Conservation (phyloP, 177 flowering plant genomes). For the Vitis hybrid region DNA sequence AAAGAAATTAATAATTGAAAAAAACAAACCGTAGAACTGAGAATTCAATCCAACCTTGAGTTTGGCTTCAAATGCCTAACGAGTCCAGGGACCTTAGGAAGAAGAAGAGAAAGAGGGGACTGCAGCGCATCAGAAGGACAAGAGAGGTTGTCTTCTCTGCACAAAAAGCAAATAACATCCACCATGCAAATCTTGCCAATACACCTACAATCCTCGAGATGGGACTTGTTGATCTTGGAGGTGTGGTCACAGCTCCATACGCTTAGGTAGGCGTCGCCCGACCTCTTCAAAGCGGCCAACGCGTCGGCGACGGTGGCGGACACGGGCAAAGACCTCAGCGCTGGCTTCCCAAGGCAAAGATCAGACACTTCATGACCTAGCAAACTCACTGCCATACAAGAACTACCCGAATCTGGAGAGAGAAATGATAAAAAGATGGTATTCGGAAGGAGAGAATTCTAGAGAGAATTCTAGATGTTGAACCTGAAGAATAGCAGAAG, state of each 20-base stretch:
- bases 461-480: neutral
- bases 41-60: conserved; percentile 36
- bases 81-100: conserved; percentile 23
- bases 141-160: conserved; percentile 35
- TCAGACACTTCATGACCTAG: conserved; percentile 43
- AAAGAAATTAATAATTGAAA: neutral
- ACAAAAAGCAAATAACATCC: conserved; percentile 46
- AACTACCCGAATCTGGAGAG: neutral
- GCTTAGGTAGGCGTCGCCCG: conserved; percentile 35
- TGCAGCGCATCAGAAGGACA: conserved; percentile 36
- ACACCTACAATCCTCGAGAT: conserved; percentile 27
- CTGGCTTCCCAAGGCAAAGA: conserved; percentile 59
- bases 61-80: conserved; percentile 45
- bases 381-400: conserved; percentile 53
- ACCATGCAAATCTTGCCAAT: conserved; percentile 50
- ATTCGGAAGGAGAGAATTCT: neutral
- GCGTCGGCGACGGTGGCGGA: conserved; percentile 49
- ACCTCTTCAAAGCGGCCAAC: conserved; percentile 29
- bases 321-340: conserved; percentile 38
- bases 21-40: neutral
- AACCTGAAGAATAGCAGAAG: neutral
- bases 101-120: conserved; percentile 35
- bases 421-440: neutral
- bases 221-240: neutral
- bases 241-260: conserved; percentile 37